Conservation (phyloP, 768 basidiomycete genomes). For the Grammothele lineata region DNA sequence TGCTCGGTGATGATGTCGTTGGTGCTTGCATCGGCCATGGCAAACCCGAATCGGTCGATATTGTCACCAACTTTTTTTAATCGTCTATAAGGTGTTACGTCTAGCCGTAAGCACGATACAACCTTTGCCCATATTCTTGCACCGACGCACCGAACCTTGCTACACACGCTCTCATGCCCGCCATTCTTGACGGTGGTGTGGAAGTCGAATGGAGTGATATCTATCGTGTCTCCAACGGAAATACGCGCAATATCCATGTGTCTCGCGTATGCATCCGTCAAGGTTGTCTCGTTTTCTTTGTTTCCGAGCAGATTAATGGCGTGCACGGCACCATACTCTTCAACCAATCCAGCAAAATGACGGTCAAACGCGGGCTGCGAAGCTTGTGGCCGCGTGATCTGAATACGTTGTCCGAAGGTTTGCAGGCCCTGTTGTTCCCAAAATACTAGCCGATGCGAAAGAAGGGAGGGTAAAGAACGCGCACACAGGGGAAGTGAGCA, state of each 20-base stretch:
- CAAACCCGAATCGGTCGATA: constrained; percentile 82
- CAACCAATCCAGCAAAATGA: constrained; percentile 82
- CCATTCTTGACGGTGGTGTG: constrained; percentile 75
- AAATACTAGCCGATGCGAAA: constrained; percentile 59
- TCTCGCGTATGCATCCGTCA: constrained; percentile 78
- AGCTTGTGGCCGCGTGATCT: constrained; percentile 92
- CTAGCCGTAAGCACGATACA: no score
- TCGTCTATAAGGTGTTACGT: constrained; percentile 43
- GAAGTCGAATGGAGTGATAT: constrained; percentile 92
- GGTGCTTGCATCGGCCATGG: constrained; percentile 64
- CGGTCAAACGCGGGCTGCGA: constrained; percentile 97
- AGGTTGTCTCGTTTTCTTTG: constrained; percentile 86
- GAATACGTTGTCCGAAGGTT: constrained; percentile 91
- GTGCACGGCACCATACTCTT: constrained; percentile 82
- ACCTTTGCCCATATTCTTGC: no score
- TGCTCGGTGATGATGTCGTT: constrained; percentile 82
- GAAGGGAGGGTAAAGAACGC: not conserved
- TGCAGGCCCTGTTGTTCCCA: constrained; percentile 98
- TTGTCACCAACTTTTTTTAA: constrained; percentile 54
- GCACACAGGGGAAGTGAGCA: not conserved
- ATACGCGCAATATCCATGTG: constrained; percentile 68
- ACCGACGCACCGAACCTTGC: constrained; percentile 59
- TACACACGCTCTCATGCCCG: constrained; percentile 83
- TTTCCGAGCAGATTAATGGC: constrained; percentile 88
- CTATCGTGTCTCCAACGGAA: constrained; percentile 61